These are phyloP conservation scores for Kwoniella sp. DNA, from an alignment of 768 basidiomycete genomes.

Conservation along the genomic window DNA sequence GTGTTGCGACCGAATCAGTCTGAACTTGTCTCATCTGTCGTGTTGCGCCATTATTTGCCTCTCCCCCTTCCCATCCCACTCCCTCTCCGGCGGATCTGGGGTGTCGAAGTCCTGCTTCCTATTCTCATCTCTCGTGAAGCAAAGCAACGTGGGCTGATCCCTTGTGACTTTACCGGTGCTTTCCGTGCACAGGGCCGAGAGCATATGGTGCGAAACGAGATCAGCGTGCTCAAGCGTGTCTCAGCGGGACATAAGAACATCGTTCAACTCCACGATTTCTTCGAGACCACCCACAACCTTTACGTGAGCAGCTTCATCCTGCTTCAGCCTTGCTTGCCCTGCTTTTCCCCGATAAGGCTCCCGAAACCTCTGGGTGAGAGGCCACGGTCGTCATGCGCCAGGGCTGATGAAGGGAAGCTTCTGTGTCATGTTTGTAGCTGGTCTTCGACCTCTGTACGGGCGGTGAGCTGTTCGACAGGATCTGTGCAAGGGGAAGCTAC, in stretches of 20 bases:
- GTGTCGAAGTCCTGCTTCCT: too few relatives aligned
- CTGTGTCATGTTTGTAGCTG: slow-evolving; percentile 63
- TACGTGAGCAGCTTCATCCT: slow-evolving; percentile 40
- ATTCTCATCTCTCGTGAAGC: too few relatives aligned
- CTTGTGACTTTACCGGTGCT: too few relatives aligned
- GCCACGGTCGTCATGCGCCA: not conserved
- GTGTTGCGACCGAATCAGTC: not conserved
- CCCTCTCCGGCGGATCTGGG: too few relatives aligned
- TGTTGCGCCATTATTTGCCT: not conserved
- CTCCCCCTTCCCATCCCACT: not conserved
- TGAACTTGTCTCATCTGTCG: not conserved
- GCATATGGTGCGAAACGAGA: slow-evolving; percentile 98
- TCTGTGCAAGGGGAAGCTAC: slow-evolving; percentile 96
- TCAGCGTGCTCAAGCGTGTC: slow-evolving; percentile 87
- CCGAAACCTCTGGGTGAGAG: not conserved
- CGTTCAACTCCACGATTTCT: slow-evolving; percentile 93
- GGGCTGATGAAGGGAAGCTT: too few relatives aligned
- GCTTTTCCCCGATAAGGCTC: not conserved
- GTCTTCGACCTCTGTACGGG: slow-evolving; percentile 96
- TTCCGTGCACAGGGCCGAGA: slow-evolving; percentile 72
- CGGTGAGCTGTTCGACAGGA: slow-evolving; percentile 97
- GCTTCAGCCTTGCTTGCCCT: too few relatives aligned
- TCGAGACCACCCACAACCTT: slow-evolving; percentile 92
- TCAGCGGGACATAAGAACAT: slow-evolving; percentile 88
- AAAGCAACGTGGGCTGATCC: not conserved